Evolutionary conservation across 2,329 filamentous ascomycete species (phyloP).

Genomic region (Helminthosporium solani): DNA sequence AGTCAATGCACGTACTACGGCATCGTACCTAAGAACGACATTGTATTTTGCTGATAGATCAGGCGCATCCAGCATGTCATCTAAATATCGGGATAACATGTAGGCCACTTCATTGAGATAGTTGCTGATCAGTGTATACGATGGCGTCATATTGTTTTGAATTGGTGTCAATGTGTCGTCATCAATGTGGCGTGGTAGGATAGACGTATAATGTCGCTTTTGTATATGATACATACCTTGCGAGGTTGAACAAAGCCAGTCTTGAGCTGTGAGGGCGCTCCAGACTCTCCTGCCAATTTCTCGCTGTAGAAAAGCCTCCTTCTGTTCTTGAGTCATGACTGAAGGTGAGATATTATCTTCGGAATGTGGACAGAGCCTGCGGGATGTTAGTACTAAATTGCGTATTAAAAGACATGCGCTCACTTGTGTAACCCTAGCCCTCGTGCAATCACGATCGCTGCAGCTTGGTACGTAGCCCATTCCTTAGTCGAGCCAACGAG

Average conservation of each 20-base stretch:
- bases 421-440: constrained; percentile 48
- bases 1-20: constrained; percentile 37
- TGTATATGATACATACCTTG: constrained; percentile 44
- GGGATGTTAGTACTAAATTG: not conserved
- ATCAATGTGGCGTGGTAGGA: constrained; percentile 39
- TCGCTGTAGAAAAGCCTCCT: constrained; percentile 29
- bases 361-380: constrained; percentile 26
- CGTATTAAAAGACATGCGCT: not conserved
- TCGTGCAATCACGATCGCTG: constrained; percentile 51
- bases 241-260: constrained; percentile 48
- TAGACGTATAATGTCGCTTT: constrained; percentile 37
- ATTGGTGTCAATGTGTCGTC: constrained; percentile 36
- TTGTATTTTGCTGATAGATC: constrained; percentile 43
- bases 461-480: constrained; percentile 49
- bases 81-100: constrained; percentile 42
- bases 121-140: constrained; percentile 23
- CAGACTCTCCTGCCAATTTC: constrained; percentile 46
- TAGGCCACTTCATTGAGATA: constrained; percentile 43
- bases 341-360: constrained; percentile 21
- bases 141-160: constrained; percentile 26
- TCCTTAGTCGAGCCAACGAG: constrained; percentile 52
- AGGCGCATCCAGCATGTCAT: constrained; percentile 38
- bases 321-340: constrained; percentile 22
- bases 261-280: constrained; percentile 44
- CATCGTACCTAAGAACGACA: constrained; percentile 44